These are phyloP conservation scores for Xerocomus brunneocitrinus DNA, from an alignment of 768 basidiomycete genomes.

Conservation along the genomic window DNA sequence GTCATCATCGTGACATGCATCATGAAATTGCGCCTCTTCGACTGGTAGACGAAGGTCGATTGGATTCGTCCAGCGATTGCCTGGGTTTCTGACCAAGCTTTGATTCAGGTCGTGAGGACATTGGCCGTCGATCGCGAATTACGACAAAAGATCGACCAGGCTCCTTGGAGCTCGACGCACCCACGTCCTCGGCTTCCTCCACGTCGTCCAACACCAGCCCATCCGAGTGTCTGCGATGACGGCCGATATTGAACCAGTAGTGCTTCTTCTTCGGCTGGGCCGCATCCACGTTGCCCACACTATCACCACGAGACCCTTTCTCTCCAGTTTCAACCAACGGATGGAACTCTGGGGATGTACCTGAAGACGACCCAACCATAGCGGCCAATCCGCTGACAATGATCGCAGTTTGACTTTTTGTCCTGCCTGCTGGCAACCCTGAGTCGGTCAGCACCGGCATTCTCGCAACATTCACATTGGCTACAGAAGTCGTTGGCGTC, in stretches of 20 bases:
- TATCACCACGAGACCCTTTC: constrained; percentile 16
- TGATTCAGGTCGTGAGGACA: constrained; percentile 26
- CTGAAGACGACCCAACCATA: constrained; percentile 16
- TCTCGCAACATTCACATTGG: constrained; percentile 46
- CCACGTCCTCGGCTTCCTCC: constrained; percentile 17
- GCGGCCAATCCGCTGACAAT: constrained; percentile 56
- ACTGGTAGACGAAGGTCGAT: constrained; percentile 27
- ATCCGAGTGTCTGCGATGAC: constrained; percentile 57
- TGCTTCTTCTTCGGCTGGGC: constrained; percentile 56
- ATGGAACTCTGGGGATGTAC: constrained; percentile 16
- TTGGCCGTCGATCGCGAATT: constrained; percentile 52
- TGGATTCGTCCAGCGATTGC: constrained; percentile 29
- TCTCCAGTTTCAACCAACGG: constrained; percentile 18
- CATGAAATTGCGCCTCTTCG: constrained; percentile 27
- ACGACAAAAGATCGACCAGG: constrained; percentile 63
- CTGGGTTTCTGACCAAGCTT: constrained; percentile 21
- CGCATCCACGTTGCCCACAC: constrained; percentile 35
- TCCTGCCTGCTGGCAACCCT: constrained; percentile 57
- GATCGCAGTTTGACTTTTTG: constrained; percentile 79
- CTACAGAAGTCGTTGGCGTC: constrained; percentile 47
- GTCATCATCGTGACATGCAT: constrained; percentile 1
- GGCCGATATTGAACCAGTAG: constrained; percentile 67
- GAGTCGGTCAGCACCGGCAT: constrained; percentile 32
- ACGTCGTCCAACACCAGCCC: constrained; percentile 37
- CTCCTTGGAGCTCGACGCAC: constrained; percentile 32